Evolutionary conservation across 345 rosid genomes (phyloP).

Genomic region (Raphanus sativus): DNA sequence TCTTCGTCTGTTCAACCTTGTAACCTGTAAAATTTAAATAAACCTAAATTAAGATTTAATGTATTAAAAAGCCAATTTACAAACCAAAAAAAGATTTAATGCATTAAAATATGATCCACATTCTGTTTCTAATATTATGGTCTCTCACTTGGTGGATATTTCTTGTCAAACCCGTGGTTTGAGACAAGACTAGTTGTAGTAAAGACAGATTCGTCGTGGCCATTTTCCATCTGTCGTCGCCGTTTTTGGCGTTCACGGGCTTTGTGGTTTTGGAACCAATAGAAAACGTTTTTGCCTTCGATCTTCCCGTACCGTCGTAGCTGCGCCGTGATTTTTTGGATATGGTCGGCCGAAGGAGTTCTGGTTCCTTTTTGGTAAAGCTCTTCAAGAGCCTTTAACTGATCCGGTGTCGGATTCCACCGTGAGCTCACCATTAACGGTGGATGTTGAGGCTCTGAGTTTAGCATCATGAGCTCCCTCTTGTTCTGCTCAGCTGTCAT

Average conservation of each 20-base stretch:
- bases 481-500: constrained; percentile 62
- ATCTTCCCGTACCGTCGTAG: constrained; percentile 85
- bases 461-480: constrained; percentile 54
- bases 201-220: constrained; percentile 16
- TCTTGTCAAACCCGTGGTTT: constrained; percentile 46
- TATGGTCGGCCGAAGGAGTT: constrained; percentile 89
- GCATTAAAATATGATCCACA: not conserved
- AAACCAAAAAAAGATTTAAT: not conserved
- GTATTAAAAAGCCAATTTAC: no score
- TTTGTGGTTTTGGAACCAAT: constrained; percentile 99
- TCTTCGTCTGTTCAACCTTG: constrained; percentile 71
- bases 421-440: constrained; percentile 66
- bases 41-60: not conserved
- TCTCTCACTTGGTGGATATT: constrained; percentile 45
- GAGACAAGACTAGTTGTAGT: constrained; percentile 34
- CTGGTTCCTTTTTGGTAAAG: constrained; percentile 77
- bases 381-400: constrained; percentile 81
- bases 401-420: constrained; percentile 98
- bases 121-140: not conserved
- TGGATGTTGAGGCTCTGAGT: constrained; percentile 46
- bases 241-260: constrained; percentile 88
- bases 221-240: constrained; percentile 78
- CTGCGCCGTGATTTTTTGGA: constrained; percentile 84
- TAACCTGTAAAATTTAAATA: constrained; percentile 18
- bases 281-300: constrained; percentile 95